phyloP scores from a whole-genome alignment of 352 stramenopile genomes.

The Pythium phragmitis region DNA sequence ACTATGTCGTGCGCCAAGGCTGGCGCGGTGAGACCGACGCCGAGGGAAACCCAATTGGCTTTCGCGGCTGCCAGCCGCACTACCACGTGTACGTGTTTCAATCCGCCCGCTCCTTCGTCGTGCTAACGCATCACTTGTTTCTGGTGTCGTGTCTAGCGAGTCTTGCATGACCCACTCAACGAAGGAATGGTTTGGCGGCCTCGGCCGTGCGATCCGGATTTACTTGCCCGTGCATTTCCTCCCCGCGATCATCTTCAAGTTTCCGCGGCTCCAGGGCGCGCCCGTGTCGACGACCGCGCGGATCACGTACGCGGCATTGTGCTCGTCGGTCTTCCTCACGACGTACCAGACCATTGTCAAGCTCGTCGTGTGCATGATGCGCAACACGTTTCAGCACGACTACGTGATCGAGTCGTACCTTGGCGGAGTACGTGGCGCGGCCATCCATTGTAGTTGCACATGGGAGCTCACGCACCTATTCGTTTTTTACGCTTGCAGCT shows the following conservation, averaged over 20 bases:
- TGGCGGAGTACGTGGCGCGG: conserved; percentile 44
- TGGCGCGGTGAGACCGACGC: conserved; percentile 49
- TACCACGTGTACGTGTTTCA: conserved; percentile 68
- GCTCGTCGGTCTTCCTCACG: conserved; percentile 80
- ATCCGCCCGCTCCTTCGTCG: neutral
- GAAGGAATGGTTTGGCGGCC: conserved; percentile 71
- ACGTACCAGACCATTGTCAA: conserved; percentile 82
- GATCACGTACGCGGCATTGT: conserved; percentile 67
- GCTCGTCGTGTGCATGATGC: conserved; percentile 65
- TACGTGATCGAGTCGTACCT: conserved; percentile 42
- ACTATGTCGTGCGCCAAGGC: conserved; percentile 65
- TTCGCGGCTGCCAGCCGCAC: conserved; percentile 80
- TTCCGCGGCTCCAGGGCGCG: conserved; percentile 46
- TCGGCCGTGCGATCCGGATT: conserved; percentile 73
- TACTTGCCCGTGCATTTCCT: conserved; percentile 83
- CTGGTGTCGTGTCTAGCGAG: conserved; percentile 39
- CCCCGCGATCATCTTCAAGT: conserved; percentile 75
- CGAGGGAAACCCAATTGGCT: conserved; percentile 39
- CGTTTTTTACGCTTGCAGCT: conserved; percentile 31
- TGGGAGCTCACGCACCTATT: neutral
- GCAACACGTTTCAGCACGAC: conserved; percentile 73
- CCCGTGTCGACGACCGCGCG: conserved; percentile 46
- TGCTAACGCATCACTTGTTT: neutral
- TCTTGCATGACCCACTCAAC: conserved; percentile 78
- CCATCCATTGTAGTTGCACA: neutral